Evolutionary conservation across 2,329 filamentous ascomycete genomes (phyloP).

Genomic region (Fusarium cicatricum): DNA sequence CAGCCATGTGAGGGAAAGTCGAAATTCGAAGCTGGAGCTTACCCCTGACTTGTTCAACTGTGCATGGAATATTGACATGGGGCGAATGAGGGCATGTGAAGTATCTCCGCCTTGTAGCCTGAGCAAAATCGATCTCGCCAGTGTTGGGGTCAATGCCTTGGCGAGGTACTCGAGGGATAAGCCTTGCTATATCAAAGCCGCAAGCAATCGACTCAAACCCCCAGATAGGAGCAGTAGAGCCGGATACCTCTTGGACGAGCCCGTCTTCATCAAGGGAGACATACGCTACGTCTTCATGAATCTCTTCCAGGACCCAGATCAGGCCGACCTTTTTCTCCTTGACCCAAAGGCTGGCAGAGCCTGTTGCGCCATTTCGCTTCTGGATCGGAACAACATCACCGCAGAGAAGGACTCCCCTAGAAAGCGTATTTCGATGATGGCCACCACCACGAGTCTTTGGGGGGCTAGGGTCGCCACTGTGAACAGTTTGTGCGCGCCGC

Average conservation of each 20-base stretch:
- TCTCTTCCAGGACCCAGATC: conserved; percentile 98
- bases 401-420: conserved; percentile 88
- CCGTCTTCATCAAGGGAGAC: conserved; percentile 82
- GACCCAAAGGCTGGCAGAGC: conserved; percentile 96
- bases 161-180: conserved; percentile 85
- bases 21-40: conserved; percentile 82
- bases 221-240: conserved; percentile 89
- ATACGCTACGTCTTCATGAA: conserved; percentile 89
- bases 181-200: conserved; percentile 77
- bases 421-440: conserved; percentile 77
- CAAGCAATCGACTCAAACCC: conserved; percentile 71
- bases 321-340: conserved; percentile 94
- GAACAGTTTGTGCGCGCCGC: conserved; percentile 71
- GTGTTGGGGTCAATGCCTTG: conserved; percentile 74
- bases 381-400: conserved; percentile 98
- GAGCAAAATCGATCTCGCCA: conserved; percentile 80
- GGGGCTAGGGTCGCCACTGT: conserved; percentile 63
- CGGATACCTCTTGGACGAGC: conserved; percentile 72
- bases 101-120: conserved; percentile 75
- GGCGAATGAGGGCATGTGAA: conserved; percentile 85
- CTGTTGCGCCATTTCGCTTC: conserved; percentile 90
- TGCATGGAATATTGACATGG: conserved; percentile 83
- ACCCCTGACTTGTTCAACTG: conserved; percentile 76
- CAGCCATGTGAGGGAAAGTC: conserved; percentile 96
- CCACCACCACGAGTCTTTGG: conserved; percentile 62